Percentiles rank a stretch among this genome's conserved stretches.
phyloP scores from a whole-genome alignment of 805 yeast genomes.

The Saturnispora hagleri region DNA sequence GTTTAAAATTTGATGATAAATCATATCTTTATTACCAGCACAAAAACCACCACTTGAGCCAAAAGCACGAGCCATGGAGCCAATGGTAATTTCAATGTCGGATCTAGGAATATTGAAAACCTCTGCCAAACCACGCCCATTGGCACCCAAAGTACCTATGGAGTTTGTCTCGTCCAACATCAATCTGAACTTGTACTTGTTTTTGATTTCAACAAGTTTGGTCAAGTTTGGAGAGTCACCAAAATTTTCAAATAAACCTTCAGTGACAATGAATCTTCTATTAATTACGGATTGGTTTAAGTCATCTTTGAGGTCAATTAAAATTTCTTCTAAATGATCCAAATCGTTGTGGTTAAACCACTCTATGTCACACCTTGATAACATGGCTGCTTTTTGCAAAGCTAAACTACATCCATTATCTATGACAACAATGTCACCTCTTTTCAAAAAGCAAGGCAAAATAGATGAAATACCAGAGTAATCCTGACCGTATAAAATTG shows the following conservation, averaged over 20 bases:
- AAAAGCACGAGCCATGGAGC: conserved; percentile 73
- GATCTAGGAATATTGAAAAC: conserved; percentile 56
- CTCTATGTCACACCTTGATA: conserved; percentile 78
- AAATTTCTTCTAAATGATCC: conserved; percentile 65
- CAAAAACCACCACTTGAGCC: conserved; percentile 92
- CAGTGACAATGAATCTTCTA: conserved; percentile 85
- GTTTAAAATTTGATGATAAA: conserved; percentile 85
- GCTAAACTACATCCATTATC: conserved; percentile 71
- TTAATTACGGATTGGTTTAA: conserved; percentile 68
- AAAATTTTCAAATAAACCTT: conserved; percentile 47
- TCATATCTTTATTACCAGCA: conserved; percentile 75
- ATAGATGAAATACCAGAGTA: conserved; percentile 80
- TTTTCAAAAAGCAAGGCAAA: conserved; percentile 84
- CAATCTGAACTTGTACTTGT: conserved; percentile 75
- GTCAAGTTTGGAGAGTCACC: conserved; percentile 44
- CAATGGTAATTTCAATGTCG: conserved; percentile 77
- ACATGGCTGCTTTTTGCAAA: conserved; percentile 78
- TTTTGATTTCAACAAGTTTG: conserved; percentile 61
- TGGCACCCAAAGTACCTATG: conserved; percentile 73
- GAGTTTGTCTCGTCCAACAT: conserved; percentile 84
- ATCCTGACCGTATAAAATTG: conserved; percentile 90
- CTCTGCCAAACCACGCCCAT: conserved; percentile 84
- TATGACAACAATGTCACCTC: conserved; percentile 88
- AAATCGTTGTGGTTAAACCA: conserved; percentile 85
- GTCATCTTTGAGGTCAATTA: conserved; percentile 51